phyloP scores from a whole-genome alignment of 257 asterid genomes.

The Paulownia fortunei region DNA sequence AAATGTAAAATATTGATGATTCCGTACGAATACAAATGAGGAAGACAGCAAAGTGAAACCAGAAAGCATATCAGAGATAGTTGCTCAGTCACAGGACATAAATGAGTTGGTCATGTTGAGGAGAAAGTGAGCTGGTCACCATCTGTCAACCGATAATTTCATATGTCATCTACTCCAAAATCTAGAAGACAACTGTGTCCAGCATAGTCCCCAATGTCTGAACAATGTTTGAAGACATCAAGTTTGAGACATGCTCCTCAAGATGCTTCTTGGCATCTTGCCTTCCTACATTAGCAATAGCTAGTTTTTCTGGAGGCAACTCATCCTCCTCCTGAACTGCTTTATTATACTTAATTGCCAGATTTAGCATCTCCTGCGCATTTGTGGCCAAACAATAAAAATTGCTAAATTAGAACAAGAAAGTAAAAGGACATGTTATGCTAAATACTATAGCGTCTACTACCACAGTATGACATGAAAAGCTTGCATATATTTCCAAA shows the following conservation, averaged over 20 bases:
- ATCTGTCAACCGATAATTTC: background rate
- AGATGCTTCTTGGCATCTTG: slow-evolving; percentile 89
- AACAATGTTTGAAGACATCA: slow-evolving; percentile 77
- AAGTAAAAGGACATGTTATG: background rate
- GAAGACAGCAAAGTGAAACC: background rate
- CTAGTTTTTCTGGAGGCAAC: slow-evolving; percentile 79
- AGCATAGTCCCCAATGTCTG: slow-evolving; percentile 85
- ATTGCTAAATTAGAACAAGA: background rate
- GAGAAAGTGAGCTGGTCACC: background rate
- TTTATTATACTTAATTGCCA: slow-evolving; percentile 74
- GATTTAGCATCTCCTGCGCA: slow-evolving; percentile 76
- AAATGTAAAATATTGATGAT: background rate
- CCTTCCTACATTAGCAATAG: slow-evolving; percentile 85
- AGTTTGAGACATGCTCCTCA: slow-evolving; percentile 72
- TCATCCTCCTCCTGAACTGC: slow-evolving; percentile 95
- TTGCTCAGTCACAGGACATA: background rate
- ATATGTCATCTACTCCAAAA: background rate
- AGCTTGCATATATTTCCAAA: background rate
- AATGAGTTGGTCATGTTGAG: background rate
- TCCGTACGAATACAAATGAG: background rate
- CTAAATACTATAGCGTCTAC: background rate
- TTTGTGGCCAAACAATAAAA: slow-evolving; percentile 7
- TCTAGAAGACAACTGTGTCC: slow-evolving; percentile 72
- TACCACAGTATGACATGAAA: background rate
- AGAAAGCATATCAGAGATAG: background rate